Percentiles rank a stretch among this genome's conserved stretches.
These are phyloP conservation scores for Neoscytalidium dimidiatum DNA, from an alignment of 2,329 filamentous ascomycete genomes.

Conservation along the genomic window DNA sequence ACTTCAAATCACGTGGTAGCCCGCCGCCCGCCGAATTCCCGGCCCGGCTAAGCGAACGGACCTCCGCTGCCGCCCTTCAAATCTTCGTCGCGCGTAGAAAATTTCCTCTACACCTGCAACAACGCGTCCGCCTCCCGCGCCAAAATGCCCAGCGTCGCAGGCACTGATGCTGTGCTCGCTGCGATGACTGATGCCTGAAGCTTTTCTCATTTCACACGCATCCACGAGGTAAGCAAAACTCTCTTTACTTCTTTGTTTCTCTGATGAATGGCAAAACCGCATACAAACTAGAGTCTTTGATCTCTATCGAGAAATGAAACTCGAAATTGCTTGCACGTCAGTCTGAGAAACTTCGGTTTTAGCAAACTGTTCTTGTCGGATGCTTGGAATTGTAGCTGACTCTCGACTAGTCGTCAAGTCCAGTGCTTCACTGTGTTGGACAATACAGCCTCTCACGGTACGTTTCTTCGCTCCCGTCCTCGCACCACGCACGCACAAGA, in stretches of 20 bases:
- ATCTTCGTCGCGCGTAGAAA: constrained; percentile 3
- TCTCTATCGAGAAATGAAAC: constrained; percentile 44
- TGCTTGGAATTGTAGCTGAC: not conserved
- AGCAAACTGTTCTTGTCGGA: not conserved
- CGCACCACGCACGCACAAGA: constrained; percentile 28
- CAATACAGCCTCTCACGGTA: constrained; percentile 19
- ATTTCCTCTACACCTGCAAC: not conserved
- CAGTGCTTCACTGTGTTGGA: not conserved
- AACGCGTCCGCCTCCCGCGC: constrained; percentile 5
- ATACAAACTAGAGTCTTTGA: constrained; percentile 49
- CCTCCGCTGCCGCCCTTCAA: not conserved
- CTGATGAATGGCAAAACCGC: constrained; percentile 46
- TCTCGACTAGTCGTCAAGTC: not conserved
- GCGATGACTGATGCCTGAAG: not conserved
- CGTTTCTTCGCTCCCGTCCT: constrained; percentile 19
- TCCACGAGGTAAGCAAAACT: not conserved
- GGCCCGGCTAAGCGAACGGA: constrained; percentile 18
- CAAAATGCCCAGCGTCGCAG: not conserved
- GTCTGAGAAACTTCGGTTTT: constrained; percentile 37
- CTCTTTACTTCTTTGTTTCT: constrained; percentile 18
- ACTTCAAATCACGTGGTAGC: constrained; percentile 11
- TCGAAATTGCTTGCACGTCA: constrained; percentile 43
- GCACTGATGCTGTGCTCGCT: not conserved
- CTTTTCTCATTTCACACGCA: not conserved
- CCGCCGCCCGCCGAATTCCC: not conserved